A percentile compares a stretch with the other conserved stretches of the same genome.
Conservation (phyloP, 768 basidiomycete genomes). For the Serendipita sp. region DNA sequence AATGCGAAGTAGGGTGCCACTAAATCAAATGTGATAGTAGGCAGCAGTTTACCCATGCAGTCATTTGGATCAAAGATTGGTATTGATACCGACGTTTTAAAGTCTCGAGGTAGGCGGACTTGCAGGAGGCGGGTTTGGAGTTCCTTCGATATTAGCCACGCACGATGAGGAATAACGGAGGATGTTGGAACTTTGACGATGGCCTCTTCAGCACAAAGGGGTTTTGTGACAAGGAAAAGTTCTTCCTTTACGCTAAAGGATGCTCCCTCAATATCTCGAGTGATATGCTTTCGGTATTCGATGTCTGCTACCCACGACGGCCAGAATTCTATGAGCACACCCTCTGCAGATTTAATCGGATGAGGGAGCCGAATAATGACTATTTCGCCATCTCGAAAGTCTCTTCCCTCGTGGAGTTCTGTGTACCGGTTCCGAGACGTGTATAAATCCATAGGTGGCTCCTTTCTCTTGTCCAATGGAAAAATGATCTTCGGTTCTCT, state of each 20-base stretch:
- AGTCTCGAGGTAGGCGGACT: constrained; percentile 14
- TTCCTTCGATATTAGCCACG: constrained; percentile 12
- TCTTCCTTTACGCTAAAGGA: neutral
- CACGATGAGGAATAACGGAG: constrained; percentile 14
- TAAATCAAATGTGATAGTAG: constrained; percentile 24
- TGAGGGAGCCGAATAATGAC: constrained; percentile 46
- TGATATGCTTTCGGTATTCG: constrained; percentile 30
- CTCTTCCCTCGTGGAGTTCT: neutral
- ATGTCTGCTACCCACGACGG: constrained; percentile 50
- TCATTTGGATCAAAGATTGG: constrained; percentile 39
- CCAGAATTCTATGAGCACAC: constrained; percentile 48
- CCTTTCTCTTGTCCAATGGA: neutral
- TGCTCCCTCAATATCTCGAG: constrained; percentile 15
- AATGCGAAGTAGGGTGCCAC: constrained; percentile 49
- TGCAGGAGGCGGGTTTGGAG: constrained; percentile 9
- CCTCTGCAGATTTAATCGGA: constrained; percentile 30
- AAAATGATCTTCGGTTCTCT: neutral
- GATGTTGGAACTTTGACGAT: constrained; percentile 4
- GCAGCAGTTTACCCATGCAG: constrained; percentile 7
- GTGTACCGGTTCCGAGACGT: constrained; percentile 1
- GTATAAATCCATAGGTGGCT: neutral
- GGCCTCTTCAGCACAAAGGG: neutral
- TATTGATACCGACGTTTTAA: constrained; percentile 28
- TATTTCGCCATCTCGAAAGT: constrained; percentile 44
- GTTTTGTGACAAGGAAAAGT: neutral